These are phyloP conservation scores for Thermothelomyces thermophilus DNA, from an alignment of 2,329 filamentous ascomycete species.

Conservation along the genomic window DNA sequence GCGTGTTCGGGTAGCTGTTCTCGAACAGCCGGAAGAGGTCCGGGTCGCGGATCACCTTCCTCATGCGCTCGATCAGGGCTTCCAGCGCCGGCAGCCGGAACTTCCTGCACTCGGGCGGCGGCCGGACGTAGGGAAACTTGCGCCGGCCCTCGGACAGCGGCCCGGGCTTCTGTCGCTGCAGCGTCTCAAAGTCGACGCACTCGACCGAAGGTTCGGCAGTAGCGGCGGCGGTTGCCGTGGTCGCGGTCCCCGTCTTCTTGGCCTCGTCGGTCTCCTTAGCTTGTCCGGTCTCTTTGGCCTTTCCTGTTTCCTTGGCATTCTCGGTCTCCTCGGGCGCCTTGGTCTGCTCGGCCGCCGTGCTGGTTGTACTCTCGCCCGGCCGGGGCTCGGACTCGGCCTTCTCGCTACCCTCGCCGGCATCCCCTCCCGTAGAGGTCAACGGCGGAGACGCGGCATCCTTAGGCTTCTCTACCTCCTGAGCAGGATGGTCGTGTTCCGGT, in stretches of 20 bases:
- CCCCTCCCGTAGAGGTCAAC: neutral
- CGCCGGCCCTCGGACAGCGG: conserved; percentile 28
- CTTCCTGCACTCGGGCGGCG: conserved; percentile 60
- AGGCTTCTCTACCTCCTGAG: neutral
- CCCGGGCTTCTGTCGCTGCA: conserved; percentile 24
- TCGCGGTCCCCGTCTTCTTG: neutral
- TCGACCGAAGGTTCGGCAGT: neutral
- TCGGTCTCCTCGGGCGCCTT: neutral
- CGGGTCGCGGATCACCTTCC: conserved; percentile 36
- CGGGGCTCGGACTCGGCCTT: neutral
- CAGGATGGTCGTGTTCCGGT: neutral
- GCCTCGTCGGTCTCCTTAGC: neutral
- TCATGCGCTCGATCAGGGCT: conserved; percentile 49
- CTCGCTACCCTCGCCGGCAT: neutral
- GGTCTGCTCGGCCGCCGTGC: neutral
- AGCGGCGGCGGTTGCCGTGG: neutral
- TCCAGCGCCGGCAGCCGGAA: conserved; percentile 66
- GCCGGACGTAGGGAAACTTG: conserved; percentile 40
- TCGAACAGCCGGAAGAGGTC: conserved; percentile 76
- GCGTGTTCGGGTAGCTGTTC: conserved; percentile 75
- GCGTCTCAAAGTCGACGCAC: conserved; percentile 24
- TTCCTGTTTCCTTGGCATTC: neutral
- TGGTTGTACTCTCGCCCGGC: neutral
- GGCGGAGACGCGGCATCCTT: neutral
- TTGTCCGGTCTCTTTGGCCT: too few relatives aligned